phyloP scores from a whole-genome alignment of 2,329 filamentous ascomycete genomes.

The Setomelanomma holmii region DNA sequence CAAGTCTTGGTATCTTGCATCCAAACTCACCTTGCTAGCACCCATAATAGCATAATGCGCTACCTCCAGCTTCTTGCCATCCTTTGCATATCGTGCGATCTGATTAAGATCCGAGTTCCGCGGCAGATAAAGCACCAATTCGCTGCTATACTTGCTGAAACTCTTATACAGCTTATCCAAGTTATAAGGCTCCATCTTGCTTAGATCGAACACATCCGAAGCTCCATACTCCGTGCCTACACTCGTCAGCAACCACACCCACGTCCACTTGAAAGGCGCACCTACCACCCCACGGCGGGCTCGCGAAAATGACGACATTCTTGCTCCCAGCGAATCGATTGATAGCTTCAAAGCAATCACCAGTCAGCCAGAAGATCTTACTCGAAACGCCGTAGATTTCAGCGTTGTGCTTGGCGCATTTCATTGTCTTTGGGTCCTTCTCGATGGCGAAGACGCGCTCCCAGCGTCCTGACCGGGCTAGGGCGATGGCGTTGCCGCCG shows the following conservation, averaged over 20 bases:
- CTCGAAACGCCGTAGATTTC: conserved; percentile 79
- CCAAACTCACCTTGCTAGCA: conserved; percentile 78
- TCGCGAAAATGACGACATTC: conserved; percentile 71
- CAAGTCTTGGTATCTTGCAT: too few relatives aligned
- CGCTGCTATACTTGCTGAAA: conserved; percentile 50
- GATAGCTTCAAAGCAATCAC: conserved; percentile 83
- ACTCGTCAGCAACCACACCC: conserved; percentile 9
- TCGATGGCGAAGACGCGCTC: conserved; percentile 87
- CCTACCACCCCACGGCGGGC: conserved; percentile 76
- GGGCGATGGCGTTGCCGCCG: conserved; percentile 94
- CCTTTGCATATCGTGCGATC: conserved; percentile 42
- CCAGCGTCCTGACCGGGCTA: conserved; percentile 82
- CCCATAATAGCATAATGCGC: conserved; percentile 89
- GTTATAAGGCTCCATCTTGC: conserved; percentile 89
- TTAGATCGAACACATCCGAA: conserved; percentile 79
- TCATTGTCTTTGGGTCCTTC: conserved; percentile 77
- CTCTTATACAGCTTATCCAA: conserved; percentile 52
- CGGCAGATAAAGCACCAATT: conserved; percentile 81
- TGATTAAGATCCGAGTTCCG: conserved; percentile 57
- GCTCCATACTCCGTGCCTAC: conserved; percentile 68
- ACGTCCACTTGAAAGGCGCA: background rate
- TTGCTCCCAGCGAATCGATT: conserved; percentile 58
- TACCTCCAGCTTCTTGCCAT: conserved; percentile 45
- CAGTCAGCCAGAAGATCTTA: conserved; percentile 84
- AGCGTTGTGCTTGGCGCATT: conserved; percentile 93